Percentiles rank a stretch among this genome's conserved stretches.
phyloP scores from a whole-genome alignment of 2,329 filamentous ascomycete genomes.

The Nigrograna mackinnonii region DNA sequence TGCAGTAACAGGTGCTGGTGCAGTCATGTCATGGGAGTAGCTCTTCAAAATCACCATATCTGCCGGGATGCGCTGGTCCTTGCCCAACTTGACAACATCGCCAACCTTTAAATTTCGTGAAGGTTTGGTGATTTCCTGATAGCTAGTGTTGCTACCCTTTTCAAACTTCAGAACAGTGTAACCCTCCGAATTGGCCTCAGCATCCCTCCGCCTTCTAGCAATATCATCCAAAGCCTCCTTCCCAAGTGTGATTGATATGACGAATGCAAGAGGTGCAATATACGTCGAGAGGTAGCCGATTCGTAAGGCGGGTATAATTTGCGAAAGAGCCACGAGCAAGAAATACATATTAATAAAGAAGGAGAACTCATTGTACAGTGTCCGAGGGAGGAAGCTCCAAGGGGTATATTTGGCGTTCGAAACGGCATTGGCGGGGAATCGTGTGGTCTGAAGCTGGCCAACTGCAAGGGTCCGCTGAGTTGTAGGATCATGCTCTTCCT shows the following conservation, averaged over 20 bases:
- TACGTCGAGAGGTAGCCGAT: constrained; percentile 97
- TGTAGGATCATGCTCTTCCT: constrained; percentile 59
- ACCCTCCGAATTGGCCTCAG: constrained; percentile 90
- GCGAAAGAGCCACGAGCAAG: constrained; percentile 89
- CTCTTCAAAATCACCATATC: constrained; percentile 94
- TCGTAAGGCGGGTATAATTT: constrained; percentile 83
- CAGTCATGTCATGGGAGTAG: constrained; percentile 47
- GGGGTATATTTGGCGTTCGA: constrained; percentile 98
- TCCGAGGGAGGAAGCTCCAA: constrained; percentile 90
- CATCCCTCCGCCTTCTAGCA: constrained; percentile 79
- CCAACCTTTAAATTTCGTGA: constrained; percentile 90
- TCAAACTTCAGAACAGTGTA: constrained; percentile 79
- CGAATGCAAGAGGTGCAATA: constrained; percentile 87
- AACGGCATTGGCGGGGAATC: constrained; percentile 87
- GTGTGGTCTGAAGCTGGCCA: constrained; percentile 71
- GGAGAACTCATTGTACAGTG: constrained; percentile 97
- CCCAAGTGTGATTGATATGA: constrained; percentile 86
- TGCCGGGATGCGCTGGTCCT: constrained; percentile 90
- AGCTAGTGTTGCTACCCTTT: constrained; percentile 57
- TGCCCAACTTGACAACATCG: constrained; percentile 89
- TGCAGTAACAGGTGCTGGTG: constrained; percentile 4
- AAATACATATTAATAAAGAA: constrained; percentile 99
- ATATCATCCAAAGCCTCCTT: constrained; percentile 98
- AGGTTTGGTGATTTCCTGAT: constrained; percentile 74
- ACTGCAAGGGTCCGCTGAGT: constrained; percentile 76